Conservation (phyloP, 495 filamentous ascomycete genomes). For the Hypoxylon fuscum region DNA sequence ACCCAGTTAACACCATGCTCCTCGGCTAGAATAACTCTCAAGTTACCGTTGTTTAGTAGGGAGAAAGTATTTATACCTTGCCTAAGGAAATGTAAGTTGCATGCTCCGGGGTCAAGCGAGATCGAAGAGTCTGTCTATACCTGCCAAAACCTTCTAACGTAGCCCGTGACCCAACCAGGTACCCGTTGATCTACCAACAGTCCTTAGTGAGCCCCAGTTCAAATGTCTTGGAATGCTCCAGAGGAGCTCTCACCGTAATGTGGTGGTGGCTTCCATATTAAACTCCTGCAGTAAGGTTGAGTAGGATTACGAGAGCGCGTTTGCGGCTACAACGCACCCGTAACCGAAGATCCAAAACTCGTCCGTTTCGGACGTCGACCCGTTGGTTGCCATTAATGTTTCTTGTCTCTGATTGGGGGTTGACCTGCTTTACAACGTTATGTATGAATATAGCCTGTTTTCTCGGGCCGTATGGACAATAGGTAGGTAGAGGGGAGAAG, state of each 20-base stretch:
- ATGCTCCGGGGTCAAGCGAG: background rate
- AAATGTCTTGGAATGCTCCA: background rate
- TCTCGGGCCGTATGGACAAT: background rate
- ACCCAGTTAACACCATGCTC: too few relatives aligned
- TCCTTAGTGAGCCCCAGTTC: slow-evolving; percentile 26
- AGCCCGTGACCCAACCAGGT: slow-evolving; percentile 91
- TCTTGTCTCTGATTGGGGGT: background rate
- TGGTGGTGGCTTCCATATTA: slow-evolving; percentile 99
- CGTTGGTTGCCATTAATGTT: slow-evolving; percentile 34
- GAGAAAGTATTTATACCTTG: slow-evolving; percentile 59
- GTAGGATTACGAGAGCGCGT: slow-evolving; percentile 1
- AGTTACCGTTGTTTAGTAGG: too few relatives aligned
- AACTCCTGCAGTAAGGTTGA: slow-evolving; percentile 66
- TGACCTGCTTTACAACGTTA: background rate
- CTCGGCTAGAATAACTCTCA: too few relatives aligned
- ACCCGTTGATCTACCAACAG: slow-evolving; percentile 73
- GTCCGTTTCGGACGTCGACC: slow-evolving; percentile 29
- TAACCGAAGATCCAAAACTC: slow-evolving; percentile 93
- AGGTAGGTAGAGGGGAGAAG: background rate
- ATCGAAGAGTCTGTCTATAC: too few relatives aligned
- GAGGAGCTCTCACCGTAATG: slow-evolving; percentile 78
- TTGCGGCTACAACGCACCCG: slow-evolving; percentile 65
- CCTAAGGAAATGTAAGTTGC: slow-evolving; percentile 52
- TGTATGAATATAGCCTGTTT: background rate
- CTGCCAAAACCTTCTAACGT: slow-evolving; percentile 98